Base-by-base conservation (phyloP, 169 alveolate genomes). In the Plasmodium gaboni region DNA sequence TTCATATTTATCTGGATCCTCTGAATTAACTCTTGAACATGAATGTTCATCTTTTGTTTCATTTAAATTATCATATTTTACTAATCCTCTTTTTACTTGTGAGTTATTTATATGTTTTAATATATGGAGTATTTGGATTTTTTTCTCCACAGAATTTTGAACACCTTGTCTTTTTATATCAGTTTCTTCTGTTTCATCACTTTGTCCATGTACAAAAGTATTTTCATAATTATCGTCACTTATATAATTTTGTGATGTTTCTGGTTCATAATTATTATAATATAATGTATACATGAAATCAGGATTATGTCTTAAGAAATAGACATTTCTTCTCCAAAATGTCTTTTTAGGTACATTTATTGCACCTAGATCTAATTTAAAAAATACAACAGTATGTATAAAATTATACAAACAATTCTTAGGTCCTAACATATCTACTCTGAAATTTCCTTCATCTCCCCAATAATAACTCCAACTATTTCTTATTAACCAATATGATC, bases 381-480 rank as follows among this genome's bases (percentile, higher is more conserved):
- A 70, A 6, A 85, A 53, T 42, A 59, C 87, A 2, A 44, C 86
- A 4, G 74, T 70, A 19, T 85, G 91, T 8, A 85, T 85, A 48
- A 70, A 68, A 38, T 85, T 38, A 32, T 68, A 85, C 59, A 13
- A 12, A 61, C 91, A 85, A 15, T 55, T 19, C 22, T 24, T 6
- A 1, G 86, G 91, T 0, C 91, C 91, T 32, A 44, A 28, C 74
- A 91, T 91, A 50, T 91, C 94, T 13, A 85, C 67, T 70, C 71
- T 85, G 26, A 85, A 85, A 4, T 60, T 68, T 22, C 91, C 91
- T 70, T 70, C 91, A 85, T 85, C 83, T 22, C 87, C 91, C 91
- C 91, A 85, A 53, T 85, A 85, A 50, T 85, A 85, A 5, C 91
- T 86, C 91, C 91, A 85, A 26, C 91, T 85, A 28, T 85, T 85